Base-by-base conservation (phyloP, 345 rosid genomes). In the Corchorus capsularis region DNA sequence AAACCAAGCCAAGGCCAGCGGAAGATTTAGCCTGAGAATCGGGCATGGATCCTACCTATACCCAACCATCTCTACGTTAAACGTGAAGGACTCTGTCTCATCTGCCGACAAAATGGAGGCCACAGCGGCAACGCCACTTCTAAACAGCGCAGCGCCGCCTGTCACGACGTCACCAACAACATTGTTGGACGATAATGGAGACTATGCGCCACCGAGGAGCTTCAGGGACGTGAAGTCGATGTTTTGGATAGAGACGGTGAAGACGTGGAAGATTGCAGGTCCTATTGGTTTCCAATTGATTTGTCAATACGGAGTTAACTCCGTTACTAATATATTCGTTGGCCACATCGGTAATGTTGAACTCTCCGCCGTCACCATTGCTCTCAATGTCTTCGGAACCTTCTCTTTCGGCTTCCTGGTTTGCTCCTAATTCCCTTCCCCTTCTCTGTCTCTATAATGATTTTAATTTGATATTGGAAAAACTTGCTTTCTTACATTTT, bases 331-430 rank as follows among this genome's bases (percentile, higher is more conserved):
- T 60, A 84, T 85, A 13, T 89, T 87, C 56, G 92, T 77, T 0
- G 90, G 92, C 7, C 92, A 89, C 65, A 75, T 89, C 32, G 89
- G 89, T 4, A 85, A 85, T 1, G 17, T 82, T 17, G 78, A 89
- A 75, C 92, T 89, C 77, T 82, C 88, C 12, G 86, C 86, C 17
- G 86, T 87, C 14, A 55, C 89, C 45, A 84, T 89, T 69, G 69
- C 89, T 39, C 82, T 84, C 47, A 76, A 83, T 17, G 90, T 84
- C 71, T 79, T 87, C 8, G 88, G 86, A 61, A 83, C 84, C 34
- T 89, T 87, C 84, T 81, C 89, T 54, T 89, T 87, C 69, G 89
- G 92, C 50, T 87, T 89, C 81, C 72, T 84, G 90, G 89, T 84
- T 80, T 63, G 12, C 10, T 22, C 43, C 39, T 56, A 8, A 10